Evolutionary conservation across 192 early-diverging fungal species (phyloP).

Genomic region (Podila minutissima): DNA sequence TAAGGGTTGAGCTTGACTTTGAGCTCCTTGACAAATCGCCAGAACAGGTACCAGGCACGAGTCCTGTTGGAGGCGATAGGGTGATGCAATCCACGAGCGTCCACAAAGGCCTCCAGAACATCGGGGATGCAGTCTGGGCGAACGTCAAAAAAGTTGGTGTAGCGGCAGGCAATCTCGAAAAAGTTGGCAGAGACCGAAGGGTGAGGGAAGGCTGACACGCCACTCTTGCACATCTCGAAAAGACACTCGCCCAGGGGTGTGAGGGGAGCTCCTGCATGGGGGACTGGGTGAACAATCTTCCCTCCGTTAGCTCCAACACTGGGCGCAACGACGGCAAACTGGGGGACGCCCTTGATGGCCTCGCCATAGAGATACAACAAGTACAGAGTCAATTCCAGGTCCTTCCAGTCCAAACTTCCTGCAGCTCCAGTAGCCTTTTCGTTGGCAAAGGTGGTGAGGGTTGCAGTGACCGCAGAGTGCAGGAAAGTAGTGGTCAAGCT

Average conservation of each 20-base stretch:
- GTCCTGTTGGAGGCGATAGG: conserved; percentile 73
- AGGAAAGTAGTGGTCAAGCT: conserved; percentile 67
- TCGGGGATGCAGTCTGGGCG: conserved; percentile 71
- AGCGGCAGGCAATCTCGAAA: conserved; percentile 80
- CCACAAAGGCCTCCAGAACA: conserved; percentile 80
- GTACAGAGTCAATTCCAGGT: conserved; percentile 80
- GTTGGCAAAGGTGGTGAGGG: conserved; percentile 69
- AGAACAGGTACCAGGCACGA: conserved; percentile 89
- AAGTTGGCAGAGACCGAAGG: conserved; percentile 74
- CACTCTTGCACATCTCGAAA: conserved; percentile 54
- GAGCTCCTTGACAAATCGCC: conserved; percentile 81
- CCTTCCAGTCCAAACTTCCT: conserved; percentile 67
- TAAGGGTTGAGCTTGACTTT: conserved; percentile 64
- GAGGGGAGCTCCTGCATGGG: conserved; percentile 34
- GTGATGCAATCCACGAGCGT: conserved; percentile 81
- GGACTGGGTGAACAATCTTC: conserved; percentile 26
- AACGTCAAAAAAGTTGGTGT: conserved; percentile 76
- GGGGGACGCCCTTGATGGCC: conserved; percentile 64
- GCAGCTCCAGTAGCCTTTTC: conserved; percentile 46
- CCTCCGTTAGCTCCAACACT: conserved; percentile 46
- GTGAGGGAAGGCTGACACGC: conserved; percentile 79
- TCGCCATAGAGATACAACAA: conserved; percentile 79
- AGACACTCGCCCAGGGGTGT: conserved; percentile 45
- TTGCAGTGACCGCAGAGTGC: conserved; percentile 67
- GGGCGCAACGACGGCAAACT: conserved; percentile 44